Evolutionary conservation across 768 basidiomycete species (phyloP).

Genomic region (Phanerochaete sordida): DNA sequence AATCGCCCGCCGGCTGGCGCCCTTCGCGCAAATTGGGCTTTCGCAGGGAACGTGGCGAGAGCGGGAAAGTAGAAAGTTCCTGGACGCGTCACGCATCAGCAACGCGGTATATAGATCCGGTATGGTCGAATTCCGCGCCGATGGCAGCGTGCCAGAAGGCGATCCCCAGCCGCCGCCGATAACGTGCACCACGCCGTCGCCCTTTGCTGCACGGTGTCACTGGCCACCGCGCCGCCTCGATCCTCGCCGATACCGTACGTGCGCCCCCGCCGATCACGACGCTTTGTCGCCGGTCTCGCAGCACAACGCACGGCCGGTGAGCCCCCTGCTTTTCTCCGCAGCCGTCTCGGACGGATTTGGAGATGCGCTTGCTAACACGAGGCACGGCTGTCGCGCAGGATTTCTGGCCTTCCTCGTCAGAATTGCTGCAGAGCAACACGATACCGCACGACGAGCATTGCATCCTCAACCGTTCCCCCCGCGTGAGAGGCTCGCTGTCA

Average conservation of each 20-base stretch:
- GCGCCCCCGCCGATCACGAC: constrained; percentile 2
- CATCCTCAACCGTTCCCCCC: too few species aligned
- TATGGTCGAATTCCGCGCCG: constrained; percentile 19
- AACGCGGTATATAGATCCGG: constrained; percentile 27
- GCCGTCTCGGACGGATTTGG: constrained; percentile 21
- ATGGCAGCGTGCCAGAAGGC: constrained; percentile 11
- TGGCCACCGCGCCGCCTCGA: constrained; percentile 1
- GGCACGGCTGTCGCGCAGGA: constrained; percentile 28
- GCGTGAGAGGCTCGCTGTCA: background rate
- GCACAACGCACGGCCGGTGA: constrained; percentile 3
- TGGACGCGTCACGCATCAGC: constrained; percentile 16
- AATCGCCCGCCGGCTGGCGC: constrained; percentile 1
- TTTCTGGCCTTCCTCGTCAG: background rate
- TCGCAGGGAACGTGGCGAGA: constrained; percentile 6
- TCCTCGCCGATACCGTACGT: background rate
- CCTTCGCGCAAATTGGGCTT: constrained; percentile 1
- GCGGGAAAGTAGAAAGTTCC: constrained; percentile 1
- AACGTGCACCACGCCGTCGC: constrained; percentile 6
- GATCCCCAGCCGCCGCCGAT: constrained; percentile 7
- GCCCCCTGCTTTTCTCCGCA: constrained; percentile 4
- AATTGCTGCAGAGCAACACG: background rate
- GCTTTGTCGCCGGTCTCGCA: background rate
- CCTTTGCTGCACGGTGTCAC: background rate
- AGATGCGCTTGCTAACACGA: constrained; percentile 55
- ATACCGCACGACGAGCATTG: background rate